Base-by-base conservation (phyloP, 768 basidiomycete species). In the Lyophyllum semitale region DNA sequence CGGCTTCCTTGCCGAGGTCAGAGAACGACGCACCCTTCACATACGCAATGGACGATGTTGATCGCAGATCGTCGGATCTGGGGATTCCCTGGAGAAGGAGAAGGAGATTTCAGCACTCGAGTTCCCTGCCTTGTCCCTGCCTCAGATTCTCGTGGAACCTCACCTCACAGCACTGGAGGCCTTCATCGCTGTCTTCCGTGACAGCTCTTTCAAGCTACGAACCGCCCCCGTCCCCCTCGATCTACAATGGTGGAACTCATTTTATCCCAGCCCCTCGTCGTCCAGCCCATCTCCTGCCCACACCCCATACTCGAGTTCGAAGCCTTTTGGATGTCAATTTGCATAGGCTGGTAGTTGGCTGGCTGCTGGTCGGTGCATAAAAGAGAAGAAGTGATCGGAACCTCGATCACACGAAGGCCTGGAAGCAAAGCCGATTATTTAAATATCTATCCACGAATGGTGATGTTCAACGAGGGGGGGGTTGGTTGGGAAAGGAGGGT, bases 131-230 rank as follows among this genome's bases (percentile, higher is more conserved):
- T 72, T 2, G 68, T n/a, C n/a, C n/a, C n/a, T n/a, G n/a, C n/a
- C n/a, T n/a, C n/a, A n/a, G 72, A 3, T 59, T 70, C 13, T 15
- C 30, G 0, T 72, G 72, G 71, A 53, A 71, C 33, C 61, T 71
- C 0, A 75, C 58, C 70, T 82, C 51, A 78, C 72, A 30, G 41
- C 46, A 9, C 56, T 82, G 22, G 74, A 81, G 50, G 15, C 63
- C 55, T 72, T 79, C 63, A 30, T 80, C 0, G 54, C 54, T 0
- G 20, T 63, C 0, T 73, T 63, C 45, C 4, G 49, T 32, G 8
- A 70, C 7, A 43, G 62, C 57, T 75, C 75, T 22, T 72, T 73
- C 66, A 38, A 61, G 27, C 74, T 65, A 7, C 67, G 59, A 22
- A 53, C 30, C 18, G 47, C 65, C 1, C 63, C 62, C 4, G 32